Evolutionary conservation across 176 grass and related monocot species (phyloP), one percentile per base, ranked within the genome.

Genomic region (Bonia amplexicaulis): DNA sequence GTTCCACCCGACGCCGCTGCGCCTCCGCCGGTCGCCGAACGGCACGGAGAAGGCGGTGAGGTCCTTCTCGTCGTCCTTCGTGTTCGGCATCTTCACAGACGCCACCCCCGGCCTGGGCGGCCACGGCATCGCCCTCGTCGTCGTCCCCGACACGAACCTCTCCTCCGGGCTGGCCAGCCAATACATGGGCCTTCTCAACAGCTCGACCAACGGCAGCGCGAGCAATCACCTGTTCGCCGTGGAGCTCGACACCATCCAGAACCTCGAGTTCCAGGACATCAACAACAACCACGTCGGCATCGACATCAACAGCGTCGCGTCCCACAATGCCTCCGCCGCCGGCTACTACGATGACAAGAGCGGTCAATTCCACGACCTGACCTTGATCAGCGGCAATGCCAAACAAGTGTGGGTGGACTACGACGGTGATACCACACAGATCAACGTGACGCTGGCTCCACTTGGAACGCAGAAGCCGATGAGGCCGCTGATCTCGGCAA

Each of bases 211-310:
- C 58, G 71, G 59, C 29, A 52, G 15, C 19, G 9, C 15, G 7
- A 5, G 14, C 45, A 76, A 20, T 62, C 72, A 5, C 82, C 12
- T 85, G 22, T 42, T 85, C 62, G 61, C 73, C 10, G 73, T 85
- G 61, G 61, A 85, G 82, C 61, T 85, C 35, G 82, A 85, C 72
- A 85, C 61, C 82, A 52, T 66, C 82, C 45, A 54, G 14, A 85
- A 47, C 82, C 33, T 8, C 15, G 72, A 85, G 3, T 85, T 77
- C 46, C 0, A 54, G 0, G 73, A 85, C 37, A 66, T 44, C 3
- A 25, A 82, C 80, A 58, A 82, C 66, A 82, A 82, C 53, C 67
- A 82, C 67, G 67, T 82, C 52, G 67, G 80, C 31, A 13, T 82
- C 68, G 54, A 82, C 68, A 29, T 73, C 80, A 72, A 82, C 80